Base-by-base conservation (phyloP, 177 flowering plant species). In the Vitis hybrid region DNA sequence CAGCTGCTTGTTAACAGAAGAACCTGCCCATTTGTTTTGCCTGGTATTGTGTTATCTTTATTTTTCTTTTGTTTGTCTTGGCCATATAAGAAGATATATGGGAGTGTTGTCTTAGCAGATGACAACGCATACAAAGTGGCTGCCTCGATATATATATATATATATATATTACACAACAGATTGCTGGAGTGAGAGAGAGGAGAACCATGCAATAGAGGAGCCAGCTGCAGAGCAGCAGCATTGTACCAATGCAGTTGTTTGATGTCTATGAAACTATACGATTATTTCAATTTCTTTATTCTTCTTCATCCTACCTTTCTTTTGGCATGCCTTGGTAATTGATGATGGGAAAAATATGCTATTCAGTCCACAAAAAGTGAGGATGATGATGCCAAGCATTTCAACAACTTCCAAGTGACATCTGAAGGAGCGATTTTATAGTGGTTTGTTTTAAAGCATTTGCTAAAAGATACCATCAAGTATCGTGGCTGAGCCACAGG, bases 221-320 rank as follows among this genome's bases (percentile, higher is more conserved):
- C 57, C 33, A 63, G 73, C 68, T 71, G 62, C 62, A 55, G 13
- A 64, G 73, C 62, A 71, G 66, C 24, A 52, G 20, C 12, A 31
- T 22, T 52, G 58, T 65, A 13, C 53, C 24, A 20, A 55, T 71
- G 28, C 60, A 56, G 57, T 53, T 13, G 57, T 62, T 52, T 22
- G 18, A 20, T 59, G 11, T 15, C 54, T 17, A 22, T 38, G 11
- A 11, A 19, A 64, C 17, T 33, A 49, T 64, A 38, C 4, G 58
- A 12, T 55, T 3, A 55, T 14, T 55, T 55, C 6, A 55, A 12
- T 53, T 0, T 15, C 15, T 1, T 5, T 14, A 55, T 14, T 55
- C 17, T n/a, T 55, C 2, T 55, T n/a, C 19, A 14, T 55, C 8
- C 17, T 55, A 14, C 18, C 2, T 19, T 18, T 5, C 18, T 58